These are phyloP conservation scores for Verticillium klebahnii DNA, from an alignment of 2,329 filamentous ascomycete genomes.

Conservation along the genomic window DNA sequence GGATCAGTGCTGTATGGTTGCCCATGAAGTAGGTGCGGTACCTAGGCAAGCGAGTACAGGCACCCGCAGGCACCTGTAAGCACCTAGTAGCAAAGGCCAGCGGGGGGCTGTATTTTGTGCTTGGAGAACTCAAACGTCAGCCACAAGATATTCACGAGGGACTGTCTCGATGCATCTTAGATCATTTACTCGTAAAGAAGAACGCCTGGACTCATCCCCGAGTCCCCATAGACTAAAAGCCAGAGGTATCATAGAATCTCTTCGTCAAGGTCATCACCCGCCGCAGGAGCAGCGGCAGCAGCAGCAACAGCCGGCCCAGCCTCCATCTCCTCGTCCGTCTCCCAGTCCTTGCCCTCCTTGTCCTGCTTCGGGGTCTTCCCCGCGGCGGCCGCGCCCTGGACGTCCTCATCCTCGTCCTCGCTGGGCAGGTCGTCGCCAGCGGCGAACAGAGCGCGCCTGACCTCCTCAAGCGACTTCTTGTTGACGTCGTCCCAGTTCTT, in stretches of 20 bases:
- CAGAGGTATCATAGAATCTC: constrained; percentile 9
- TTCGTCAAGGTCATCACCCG: constrained; percentile 11
- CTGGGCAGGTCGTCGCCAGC: constrained; percentile 15
- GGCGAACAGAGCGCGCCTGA: constrained; percentile 7
- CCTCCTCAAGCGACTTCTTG: constrained; percentile 17
- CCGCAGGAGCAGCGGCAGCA: not conserved
- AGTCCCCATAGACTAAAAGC: not conserved
- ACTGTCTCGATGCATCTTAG: not conserved
- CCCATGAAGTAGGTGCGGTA: not conserved
- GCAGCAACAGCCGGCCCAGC: constrained; percentile 12
- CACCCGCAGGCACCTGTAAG: too few relatives aligned
- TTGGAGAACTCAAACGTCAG: not conserved
- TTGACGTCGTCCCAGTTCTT: constrained; percentile 59
- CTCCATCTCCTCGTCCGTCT: constrained; percentile 31
- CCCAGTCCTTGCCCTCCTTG: constrained; percentile 16
- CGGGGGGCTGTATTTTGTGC: not conserved
- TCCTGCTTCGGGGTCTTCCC: constrained; percentile 2
- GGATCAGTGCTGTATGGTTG: not conserved
- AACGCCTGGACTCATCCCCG: not conserved
- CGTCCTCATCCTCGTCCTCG: constrained; percentile 13
- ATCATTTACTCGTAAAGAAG: not conserved
- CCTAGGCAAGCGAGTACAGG: too few relatives aligned
- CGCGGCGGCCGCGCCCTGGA: constrained; percentile 15
- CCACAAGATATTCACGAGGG: not conserved
- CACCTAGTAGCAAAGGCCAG: too few relatives aligned